Evolutionary conservation across 2,329 filamentous ascomycete genomes (phyloP).

Genomic region (Trichoderma sp.): DNA sequence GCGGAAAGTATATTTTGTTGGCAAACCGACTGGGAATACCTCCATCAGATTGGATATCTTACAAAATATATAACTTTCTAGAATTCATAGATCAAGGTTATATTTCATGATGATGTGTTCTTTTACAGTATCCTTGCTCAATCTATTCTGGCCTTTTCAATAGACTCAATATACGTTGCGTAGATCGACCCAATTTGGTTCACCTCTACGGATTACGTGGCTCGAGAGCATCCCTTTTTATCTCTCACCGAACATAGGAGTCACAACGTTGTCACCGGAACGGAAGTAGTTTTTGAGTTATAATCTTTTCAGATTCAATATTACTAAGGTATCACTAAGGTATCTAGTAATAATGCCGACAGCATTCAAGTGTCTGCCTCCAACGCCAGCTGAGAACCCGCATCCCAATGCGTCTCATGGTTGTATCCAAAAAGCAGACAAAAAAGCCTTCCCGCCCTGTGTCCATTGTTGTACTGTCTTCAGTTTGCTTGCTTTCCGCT

Average conservation of each 20-base stretch:
- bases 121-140: not conserved
- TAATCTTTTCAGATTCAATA: not conserved
- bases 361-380: conserved; percentile 7
- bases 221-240: not conserved
- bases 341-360: conserved; percentile 10
- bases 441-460: conserved; percentile 10
- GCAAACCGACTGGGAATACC: not conserved
- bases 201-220: not conserved
- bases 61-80: not conserved
- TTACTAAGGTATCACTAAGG: conserved; percentile 3
- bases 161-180: not conserved
- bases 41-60: not conserved
- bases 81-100: not conserved
- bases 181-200: not conserved
- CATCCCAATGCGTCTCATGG: conserved; percentile 26
- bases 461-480: conserved; percentile 2
- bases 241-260: not conserved
- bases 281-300: not conserved
- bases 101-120: not conserved
- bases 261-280: not conserved
- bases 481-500: conserved; percentile 19
- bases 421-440: conserved; percentile 29
- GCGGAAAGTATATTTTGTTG: not conserved
- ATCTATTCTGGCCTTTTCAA: no score
- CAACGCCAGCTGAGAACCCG: conserved; percentile 18